Conservation (phyloP, 2,329 filamentous ascomycete genomes). For the Claviceps pazoutovae region DNA sequence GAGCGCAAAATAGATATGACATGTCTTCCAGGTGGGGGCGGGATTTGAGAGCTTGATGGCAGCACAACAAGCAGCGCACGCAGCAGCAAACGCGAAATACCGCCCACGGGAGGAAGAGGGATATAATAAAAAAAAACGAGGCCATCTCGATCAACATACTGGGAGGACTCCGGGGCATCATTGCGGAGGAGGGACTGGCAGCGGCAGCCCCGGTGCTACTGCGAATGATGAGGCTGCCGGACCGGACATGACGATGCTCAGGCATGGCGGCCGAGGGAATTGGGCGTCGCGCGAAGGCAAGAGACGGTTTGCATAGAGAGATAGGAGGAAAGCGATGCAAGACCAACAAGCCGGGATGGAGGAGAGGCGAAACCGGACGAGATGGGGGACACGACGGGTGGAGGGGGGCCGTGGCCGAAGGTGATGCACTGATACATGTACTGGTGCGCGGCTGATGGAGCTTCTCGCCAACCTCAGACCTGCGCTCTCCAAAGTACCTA, state of each 20-base stretch:
- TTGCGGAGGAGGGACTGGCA: conserved; percentile 10
- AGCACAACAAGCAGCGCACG: not conserved
- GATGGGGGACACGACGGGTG: conserved; percentile 4
- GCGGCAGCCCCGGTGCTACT: conserved; percentile 14
- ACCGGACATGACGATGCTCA: conserved; percentile 43
- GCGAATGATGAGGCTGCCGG: conserved; percentile 42
- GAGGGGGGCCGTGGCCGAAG: conserved; percentile 6
- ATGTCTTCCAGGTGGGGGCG: conserved; percentile 4
- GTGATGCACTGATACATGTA: too few relatives aligned
- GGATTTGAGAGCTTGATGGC: not conserved
- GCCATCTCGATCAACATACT: conserved; percentile 22
- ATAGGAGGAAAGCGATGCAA: conserved; percentile 4
- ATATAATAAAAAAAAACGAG: not conserved
- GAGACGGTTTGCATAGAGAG: conserved; percentile 2
- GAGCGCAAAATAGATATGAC: too few relatives aligned
- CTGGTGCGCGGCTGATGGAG: too few relatives aligned
- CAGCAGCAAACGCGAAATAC: not conserved
- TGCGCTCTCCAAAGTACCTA: too few relatives aligned
- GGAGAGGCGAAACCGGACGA: conserved; percentile 4
- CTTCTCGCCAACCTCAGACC: too few relatives aligned
- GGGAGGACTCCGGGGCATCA: conserved; percentile 43
- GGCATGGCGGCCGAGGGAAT: conserved; percentile 22
- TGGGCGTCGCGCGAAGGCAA: conserved; percentile 5
- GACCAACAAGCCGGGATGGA: conserved; percentile 2
- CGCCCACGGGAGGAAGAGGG: not conserved